Base-by-base conservation (phyloP, 1,139 yeast species). In the Tardiomyces blankii region DNA sequence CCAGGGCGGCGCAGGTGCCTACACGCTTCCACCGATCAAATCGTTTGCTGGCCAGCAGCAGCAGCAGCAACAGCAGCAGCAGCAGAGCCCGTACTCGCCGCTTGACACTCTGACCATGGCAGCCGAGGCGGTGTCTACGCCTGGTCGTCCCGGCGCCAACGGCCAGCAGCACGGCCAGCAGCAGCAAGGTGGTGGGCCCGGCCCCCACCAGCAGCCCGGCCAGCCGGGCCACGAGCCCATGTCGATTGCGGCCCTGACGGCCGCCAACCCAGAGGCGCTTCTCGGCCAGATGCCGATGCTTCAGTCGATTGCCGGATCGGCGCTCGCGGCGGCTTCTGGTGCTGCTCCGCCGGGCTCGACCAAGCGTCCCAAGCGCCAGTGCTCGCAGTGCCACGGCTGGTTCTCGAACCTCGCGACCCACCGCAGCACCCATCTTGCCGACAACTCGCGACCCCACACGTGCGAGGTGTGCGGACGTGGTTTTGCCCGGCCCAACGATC, bases 381-480 rank as follows among this genome's bases (percentile, higher is more conserved):
- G 96, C 62, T 86, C 91, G 0, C 79, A 81, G 46, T 87, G 96
- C 63, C 77, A 75, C 54, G 73, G 82, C 48, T 80, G 70, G 62
- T 87, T 82, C 63, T 78, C 86, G 47, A 87, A 88, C 61, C 68
- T 88, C 55, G 87, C 93, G 28, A 86, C 96, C 4, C 96, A 88
- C 64, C 79, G 80, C 61, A 77, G 91, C 1, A 84, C 91, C 16
- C 96, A 88, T 61, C 63, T 83, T 45, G 78, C 80, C 47, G 84
- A 84, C 25, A 76, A 81, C 40, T 72, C 80, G 33, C 73, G 94
- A 48, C 95, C 95, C 0, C 89, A 82, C 60, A 70, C 78, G 43
- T 88, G 96, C 64, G 70, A 76, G 44, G 75, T 78, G 40, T 88
- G 96, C 63, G 73, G 75, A 43, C 75, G 96, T 48, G 94, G 95